A percentile compares a stretch with the other conserved stretches of the same genome.
phyloP scores from a whole-genome alignment of 1,139 yeast species.

The Williopsis jadinii region DNA sequence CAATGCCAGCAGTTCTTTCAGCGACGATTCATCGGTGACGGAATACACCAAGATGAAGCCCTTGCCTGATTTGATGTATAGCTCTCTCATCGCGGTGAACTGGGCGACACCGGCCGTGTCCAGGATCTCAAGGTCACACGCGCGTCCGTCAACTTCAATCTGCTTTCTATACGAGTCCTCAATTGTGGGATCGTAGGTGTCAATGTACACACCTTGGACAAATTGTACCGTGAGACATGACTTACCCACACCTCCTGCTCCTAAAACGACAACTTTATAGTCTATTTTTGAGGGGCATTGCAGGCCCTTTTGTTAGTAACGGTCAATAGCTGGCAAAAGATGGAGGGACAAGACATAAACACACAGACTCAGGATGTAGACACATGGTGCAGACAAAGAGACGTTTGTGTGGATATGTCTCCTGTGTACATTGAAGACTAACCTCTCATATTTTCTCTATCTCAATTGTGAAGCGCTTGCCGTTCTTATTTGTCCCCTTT shows the following conservation, averaged over 20 bases:
- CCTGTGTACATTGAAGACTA: neutral
- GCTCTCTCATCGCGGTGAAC: slow-evolving; percentile 91
- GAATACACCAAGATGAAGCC: slow-evolving; percentile 86
- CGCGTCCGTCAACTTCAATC: slow-evolving; percentile 85
- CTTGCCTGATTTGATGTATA: slow-evolving; percentile 71
- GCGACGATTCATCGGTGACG: slow-evolving; percentile 80
- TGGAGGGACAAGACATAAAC: neutral
- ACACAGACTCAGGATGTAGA: neutral
- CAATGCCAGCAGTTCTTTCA: slow-evolving; percentile 73
- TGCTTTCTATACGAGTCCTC: slow-evolving; percentile 95
- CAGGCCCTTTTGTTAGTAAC: too few relatives aligned
- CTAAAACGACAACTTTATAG: slow-evolving; percentile 86
- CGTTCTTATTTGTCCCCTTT: too few relatives aligned
- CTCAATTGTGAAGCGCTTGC: too few relatives aligned
- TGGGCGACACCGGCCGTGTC: slow-evolving; percentile 99
- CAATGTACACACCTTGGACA: slow-evolving; percentile 87
- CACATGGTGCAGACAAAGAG: too few relatives aligned
- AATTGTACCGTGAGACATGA: slow-evolving; percentile 89
- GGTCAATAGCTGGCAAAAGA: neutral
- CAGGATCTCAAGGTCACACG: slow-evolving; percentile 84
- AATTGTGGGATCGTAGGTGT: slow-evolving; percentile 95
- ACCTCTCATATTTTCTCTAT: neutral
- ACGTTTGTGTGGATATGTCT: neutral
- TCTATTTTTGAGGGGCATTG: slow-evolving; percentile 15
- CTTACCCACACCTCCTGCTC: slow-evolving; percentile 98